Evolutionary conservation across 2,329 filamentous ascomycete genomes (phyloP).

Genomic region (Paracorniculantispora psalliotae): DNA sequence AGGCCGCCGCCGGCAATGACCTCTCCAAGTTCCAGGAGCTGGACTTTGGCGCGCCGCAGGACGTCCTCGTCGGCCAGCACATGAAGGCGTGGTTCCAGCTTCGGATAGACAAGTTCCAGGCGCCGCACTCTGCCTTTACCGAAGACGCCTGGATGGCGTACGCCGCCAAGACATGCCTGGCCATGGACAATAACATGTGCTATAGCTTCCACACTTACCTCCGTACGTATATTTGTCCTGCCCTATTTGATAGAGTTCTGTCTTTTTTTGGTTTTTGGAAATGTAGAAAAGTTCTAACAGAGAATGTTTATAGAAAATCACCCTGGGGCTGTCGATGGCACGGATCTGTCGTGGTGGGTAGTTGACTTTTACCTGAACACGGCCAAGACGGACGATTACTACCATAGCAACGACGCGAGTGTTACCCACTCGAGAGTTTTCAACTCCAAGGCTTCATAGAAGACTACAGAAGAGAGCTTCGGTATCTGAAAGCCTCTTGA

Average conservation of each 20-base stretch:
- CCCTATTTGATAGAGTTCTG: too few species aligned
- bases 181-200: neutral
- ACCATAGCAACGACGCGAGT: neutral
- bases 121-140: neutral
- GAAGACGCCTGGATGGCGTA: neutral
- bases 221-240: neutral
- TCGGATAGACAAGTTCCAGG: neutral
- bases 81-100: neutral
- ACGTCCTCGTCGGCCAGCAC: neutral
- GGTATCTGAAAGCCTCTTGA: neutral
- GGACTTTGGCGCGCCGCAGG: neutral
- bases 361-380: neutral
- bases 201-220: neutral
- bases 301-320: constrained; percentile 3
- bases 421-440: neutral
- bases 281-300: too few species aligned
- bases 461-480: neutral
- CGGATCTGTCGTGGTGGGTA: constrained; percentile 4
- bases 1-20: neutral
- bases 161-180: neutral
- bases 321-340: neutral
- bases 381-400: neutral
- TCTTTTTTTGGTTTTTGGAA: too few species aligned
- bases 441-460: neutral
- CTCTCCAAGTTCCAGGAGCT: neutral